These are phyloP conservation scores for Solanum gandarillasii DNA, from an alignment of 257 asterid genomes.

Conservation along the genomic window DNA sequence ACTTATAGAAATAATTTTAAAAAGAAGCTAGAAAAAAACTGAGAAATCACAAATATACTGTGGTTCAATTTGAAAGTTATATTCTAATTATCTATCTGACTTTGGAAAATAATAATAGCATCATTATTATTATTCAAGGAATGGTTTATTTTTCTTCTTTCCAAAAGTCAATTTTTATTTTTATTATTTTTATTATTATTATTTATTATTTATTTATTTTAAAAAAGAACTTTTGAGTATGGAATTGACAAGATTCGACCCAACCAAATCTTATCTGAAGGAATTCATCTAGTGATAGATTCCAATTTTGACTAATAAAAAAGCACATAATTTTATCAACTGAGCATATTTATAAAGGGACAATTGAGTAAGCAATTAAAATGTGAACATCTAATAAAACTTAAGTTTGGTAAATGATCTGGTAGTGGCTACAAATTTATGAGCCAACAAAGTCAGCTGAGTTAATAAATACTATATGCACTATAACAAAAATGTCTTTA, in stretches of 20 bases:
- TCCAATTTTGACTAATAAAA: slow-evolving; percentile 2
- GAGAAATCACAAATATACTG: not conserved
- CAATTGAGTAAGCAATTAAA: not conserved
- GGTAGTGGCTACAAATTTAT: not conserved
- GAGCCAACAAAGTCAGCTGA: not conserved
- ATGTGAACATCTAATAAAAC: not conserved
- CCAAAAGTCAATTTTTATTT: not conserved
- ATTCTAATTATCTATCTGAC: not conserved
- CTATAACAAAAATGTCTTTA: too few relatives aligned
- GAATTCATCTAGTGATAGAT: not conserved
- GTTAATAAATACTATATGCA: not conserved
- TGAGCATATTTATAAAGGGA: not conserved
- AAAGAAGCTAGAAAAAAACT: not conserved
- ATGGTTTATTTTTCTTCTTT: not conserved
- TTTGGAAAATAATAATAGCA: not conserved
- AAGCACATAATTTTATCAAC: not conserved
- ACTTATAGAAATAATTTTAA: not conserved
- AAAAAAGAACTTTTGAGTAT: not conserved
- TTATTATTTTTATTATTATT: too few relatives aligned
- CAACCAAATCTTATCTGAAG: slow-evolving; percentile 1
- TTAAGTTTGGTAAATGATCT: not conserved
- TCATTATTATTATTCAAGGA: not conserved
- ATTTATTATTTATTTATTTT: too few relatives aligned
- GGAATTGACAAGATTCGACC: not conserved
- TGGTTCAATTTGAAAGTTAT: not conserved